phyloP scores from a whole-genome alignment of 257 asterid species.

The Solanum neorickii region DNA sequence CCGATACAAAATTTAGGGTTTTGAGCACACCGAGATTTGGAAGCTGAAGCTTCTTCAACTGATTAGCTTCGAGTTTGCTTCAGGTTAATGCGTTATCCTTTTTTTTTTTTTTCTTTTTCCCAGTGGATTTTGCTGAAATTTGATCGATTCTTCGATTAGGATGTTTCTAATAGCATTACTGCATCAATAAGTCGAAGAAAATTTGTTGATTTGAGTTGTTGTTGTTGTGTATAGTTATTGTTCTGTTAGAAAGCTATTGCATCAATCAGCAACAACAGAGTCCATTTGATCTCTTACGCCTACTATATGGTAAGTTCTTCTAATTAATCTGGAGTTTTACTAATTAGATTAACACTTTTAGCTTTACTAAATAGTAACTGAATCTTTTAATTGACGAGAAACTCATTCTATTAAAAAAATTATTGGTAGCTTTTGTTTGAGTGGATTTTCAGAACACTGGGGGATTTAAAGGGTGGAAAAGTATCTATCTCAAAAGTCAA shows the following conservation, averaged over 20 bases:
- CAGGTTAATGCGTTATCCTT: neutral
- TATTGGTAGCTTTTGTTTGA: neutral
- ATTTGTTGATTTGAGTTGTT: neutral
- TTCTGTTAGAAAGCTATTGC: neutral
- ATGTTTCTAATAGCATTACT: neutral
- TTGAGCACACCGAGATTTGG: neutral
- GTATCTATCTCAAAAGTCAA: neutral
- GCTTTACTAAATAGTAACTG: neutral
- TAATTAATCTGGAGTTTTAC: neutral
- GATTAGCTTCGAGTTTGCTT: neutral
- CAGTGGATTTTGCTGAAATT: neutral
- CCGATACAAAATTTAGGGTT: neutral
- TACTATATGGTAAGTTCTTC: constrained; percentile 30
- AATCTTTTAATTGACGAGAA: neutral
- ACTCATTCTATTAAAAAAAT: neutral
- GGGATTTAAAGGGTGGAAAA: neutral
- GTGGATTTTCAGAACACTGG: neutral
- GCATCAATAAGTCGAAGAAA: neutral
- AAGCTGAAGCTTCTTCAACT: neutral
- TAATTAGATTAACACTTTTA: neutral
- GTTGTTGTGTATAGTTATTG: too few species aligned
- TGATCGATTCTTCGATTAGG: neutral
- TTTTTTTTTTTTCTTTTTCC: neutral
- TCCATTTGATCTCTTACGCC: constrained; percentile 28
- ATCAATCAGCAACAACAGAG: constrained; percentile 17